Conservation (phyloP, 1,284 basidiomycete species). For the Mrakiaceae sp. region DNA sequence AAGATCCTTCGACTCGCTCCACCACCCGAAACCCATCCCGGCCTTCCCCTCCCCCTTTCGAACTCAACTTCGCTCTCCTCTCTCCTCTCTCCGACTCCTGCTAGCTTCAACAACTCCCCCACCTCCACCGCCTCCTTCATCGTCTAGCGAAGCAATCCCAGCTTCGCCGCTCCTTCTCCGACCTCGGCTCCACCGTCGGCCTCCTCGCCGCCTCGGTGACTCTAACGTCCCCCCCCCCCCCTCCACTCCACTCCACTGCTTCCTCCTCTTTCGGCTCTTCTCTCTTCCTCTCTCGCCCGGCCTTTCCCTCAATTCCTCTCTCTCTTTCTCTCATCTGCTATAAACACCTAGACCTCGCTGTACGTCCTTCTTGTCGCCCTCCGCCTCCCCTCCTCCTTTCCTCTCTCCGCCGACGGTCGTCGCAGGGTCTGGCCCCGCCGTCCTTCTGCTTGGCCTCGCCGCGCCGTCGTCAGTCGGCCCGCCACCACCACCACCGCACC, state of each 20-base stretch:
- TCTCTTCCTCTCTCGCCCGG: neutral
- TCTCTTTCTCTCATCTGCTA: neutral
- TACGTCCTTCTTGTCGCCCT: constrained; percentile 21
- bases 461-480: neutral
- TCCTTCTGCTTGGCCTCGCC: constrained; percentile 13
- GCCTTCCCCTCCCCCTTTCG: too few relatives aligned
- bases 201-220: too few relatives aligned
- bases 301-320: neutral
- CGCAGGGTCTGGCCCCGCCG: constrained; percentile 15
- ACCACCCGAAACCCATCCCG: too few relatives aligned
- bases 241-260: neutral
- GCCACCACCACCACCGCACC: neutral
- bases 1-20: too few relatives aligned
- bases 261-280: neutral
- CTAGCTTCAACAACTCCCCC: too few relatives aligned
- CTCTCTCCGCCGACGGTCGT: constrained; percentile 21
- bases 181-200: too few relatives aligned
- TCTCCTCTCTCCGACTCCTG: too few relatives aligned
- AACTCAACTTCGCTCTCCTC: too few relatives aligned
- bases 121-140: too few relatives aligned
- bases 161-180: too few relatives aligned
- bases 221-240: neutral
- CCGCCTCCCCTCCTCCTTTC: constrained; percentile 18
- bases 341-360: neutral
- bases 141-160: too few relatives aligned